These are phyloP conservation scores for Penicillium sp. DNA, from an alignment of 2,329 filamentous ascomycete species.

Conservation along the genomic window DNA sequence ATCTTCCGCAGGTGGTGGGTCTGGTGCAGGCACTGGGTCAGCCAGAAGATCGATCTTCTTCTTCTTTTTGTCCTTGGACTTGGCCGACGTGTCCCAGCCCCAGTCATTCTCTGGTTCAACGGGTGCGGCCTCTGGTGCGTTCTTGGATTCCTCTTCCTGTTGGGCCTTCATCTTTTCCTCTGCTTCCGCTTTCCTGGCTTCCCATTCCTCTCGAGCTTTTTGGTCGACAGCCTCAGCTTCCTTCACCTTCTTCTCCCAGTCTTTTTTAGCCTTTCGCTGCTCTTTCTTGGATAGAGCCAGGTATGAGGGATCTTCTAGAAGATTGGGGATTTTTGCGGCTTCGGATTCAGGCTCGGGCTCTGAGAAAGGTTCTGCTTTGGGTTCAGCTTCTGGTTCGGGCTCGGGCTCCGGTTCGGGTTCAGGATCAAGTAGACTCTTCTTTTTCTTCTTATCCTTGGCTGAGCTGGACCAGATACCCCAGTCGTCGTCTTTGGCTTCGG, in stretches of 20 bases:
- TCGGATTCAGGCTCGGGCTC: conserved; percentile 15
- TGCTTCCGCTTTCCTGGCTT: conserved; percentile 7
- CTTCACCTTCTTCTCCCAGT: conserved; percentile 27
- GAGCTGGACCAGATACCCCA: conserved; percentile 24
- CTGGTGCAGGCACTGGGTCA: conserved; percentile 30
- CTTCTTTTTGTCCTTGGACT: conserved; percentile 38
- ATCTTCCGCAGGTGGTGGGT: conserved; percentile 31
- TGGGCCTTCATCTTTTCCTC: conserved; percentile 24
- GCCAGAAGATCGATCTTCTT: conserved; percentile 28
- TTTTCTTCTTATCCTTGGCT: conserved; percentile 36
- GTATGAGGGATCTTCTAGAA: conserved; percentile 35
- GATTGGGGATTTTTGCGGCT: conserved; percentile 25
- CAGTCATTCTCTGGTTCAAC: conserved; percentile 28
- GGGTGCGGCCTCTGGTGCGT: conserved; percentile 11
- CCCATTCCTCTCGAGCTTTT: conserved; percentile 16
- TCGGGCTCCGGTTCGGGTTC: conserved; percentile 27
- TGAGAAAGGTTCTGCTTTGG: conserved; percentile 22
- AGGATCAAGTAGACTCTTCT: conserved; percentile 25
- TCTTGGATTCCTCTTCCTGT: conserved; percentile 18
- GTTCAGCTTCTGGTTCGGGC: conserved; percentile 21
- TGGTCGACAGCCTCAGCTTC: conserved; percentile 13
- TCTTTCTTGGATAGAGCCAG: conserved; percentile 30
- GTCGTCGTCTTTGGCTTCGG: conserved; percentile 22
- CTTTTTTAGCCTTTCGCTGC: conserved; percentile 32
- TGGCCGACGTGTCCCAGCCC: conserved; percentile 27